A percentile compares a stretch with the other conserved stretches of the same genome.
These are phyloP conservation scores for Pterocarpus santalinus DNA, from an alignment of 306 rosid species.

Conservation along the genomic window DNA sequence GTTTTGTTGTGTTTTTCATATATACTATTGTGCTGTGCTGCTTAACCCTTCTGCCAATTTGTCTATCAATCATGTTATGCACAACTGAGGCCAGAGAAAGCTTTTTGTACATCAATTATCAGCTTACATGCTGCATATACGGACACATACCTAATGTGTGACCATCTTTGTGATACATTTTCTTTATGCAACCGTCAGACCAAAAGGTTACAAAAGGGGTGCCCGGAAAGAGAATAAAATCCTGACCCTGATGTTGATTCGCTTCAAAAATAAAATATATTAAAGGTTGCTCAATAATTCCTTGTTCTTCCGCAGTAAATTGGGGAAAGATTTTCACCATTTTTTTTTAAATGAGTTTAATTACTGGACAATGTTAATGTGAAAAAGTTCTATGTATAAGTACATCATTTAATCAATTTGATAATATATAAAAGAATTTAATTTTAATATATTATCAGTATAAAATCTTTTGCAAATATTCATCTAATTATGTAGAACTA, in stretches of 20 bases:
- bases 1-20: constrained; percentile 12
- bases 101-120: constrained; percentile 58
- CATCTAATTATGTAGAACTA: too few relatives aligned
- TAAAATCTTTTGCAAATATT: too few relatives aligned
- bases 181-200: constrained; percentile 48
- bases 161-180: constrained; percentile 52
- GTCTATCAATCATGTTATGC: constrained; percentile 48
- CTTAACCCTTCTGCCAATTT: constrained; percentile 25
- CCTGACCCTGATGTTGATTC: constrained; percentile 1
- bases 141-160: constrained; percentile 41
- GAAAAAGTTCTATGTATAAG: too few relatives aligned
- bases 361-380: too few relatives aligned
- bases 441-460: too few relatives aligned
- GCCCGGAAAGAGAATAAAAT: constrained; percentile 32
- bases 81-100: constrained; percentile 37
- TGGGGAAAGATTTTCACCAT: neutral
- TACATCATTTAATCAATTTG: too few relatives aligned
- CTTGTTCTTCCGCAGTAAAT: neutral
- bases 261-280: neutral
- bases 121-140: neutral
- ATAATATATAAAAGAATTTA: too few relatives aligned
- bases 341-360: neutral
- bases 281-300: neutral
- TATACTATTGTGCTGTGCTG: neutral
- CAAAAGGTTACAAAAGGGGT: constrained; percentile 46